These are phyloP conservation scores for Populus hybrid DNA, from an alignment of 441 rosid genomes.

Conservation along the genomic window DNA sequence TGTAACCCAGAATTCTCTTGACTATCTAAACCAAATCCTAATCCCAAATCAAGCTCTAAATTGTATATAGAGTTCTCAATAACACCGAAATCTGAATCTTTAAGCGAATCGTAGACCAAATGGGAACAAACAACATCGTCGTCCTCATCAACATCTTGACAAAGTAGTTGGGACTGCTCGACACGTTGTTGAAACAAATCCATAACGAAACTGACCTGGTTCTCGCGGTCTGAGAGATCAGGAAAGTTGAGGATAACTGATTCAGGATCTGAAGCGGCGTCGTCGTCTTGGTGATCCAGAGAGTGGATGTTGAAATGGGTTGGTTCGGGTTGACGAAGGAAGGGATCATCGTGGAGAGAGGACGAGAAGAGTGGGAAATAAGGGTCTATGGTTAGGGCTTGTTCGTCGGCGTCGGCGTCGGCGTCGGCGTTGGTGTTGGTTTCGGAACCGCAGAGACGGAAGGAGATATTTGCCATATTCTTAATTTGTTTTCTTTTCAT, in stretches of 20 bases:
- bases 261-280: slow-evolving; percentile 38
- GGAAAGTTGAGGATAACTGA: slow-evolving; percentile 29
- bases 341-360: not conserved
- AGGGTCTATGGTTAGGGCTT: not conserved
- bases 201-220: slow-evolving; percentile 67
- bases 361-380: slow-evolving; percentile 10
- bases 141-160: not conserved
- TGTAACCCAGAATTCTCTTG: slow-evolving; percentile 32
- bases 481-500: too few relatives aligned
- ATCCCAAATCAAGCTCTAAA: slow-evolving; percentile 44
- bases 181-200: slow-evolving; percentile 81
- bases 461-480: slow-evolving; percentile 31
- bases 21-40: slow-evolving; percentile 42
- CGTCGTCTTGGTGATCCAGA: slow-evolving; percentile 12
- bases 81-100: slow-evolving; percentile 44
- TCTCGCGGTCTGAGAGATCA: slow-evolving; percentile 45
- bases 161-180: slow-evolving; percentile 56
- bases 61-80: slow-evolving; percentile 27
- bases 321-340: not conserved
- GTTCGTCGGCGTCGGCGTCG: slow-evolving; percentile 6
- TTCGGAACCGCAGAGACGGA: slow-evolving; percentile 13
- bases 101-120: slow-evolving; percentile 14
- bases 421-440: not conserved
- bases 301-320: not conserved
- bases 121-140: not conserved